These are phyloP conservation scores for Pythium pyrilobum DNA, from an alignment of 352 stramenopile species.

Conservation along the genomic window DNA sequence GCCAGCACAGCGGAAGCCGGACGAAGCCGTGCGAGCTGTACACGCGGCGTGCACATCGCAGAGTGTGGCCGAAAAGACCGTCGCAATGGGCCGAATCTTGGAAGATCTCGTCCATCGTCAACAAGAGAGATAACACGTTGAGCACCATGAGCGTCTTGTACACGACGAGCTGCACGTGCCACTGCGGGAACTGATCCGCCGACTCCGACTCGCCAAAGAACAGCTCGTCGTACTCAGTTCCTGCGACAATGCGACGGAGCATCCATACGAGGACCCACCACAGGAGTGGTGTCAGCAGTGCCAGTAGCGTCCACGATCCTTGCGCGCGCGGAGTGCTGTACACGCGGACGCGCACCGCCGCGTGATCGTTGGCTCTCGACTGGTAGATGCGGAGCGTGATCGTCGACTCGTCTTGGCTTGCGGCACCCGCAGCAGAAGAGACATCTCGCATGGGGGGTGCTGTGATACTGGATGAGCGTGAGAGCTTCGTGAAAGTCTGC, in stretches of 20 bases:
- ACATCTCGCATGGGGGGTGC: too few relatives aligned
- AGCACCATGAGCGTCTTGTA: slow-evolving; percentile 33
- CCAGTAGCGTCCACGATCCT: slow-evolving; percentile 55
- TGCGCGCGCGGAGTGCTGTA: slow-evolving; percentile 22
- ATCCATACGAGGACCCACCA: slow-evolving; percentile 24
- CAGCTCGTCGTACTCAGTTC: slow-evolving; percentile 8
- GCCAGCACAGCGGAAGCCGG: slow-evolving; percentile 7
- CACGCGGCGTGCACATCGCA: slow-evolving; percentile 23
- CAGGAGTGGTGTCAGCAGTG: slow-evolving; percentile 25
- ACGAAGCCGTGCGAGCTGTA: neutral
- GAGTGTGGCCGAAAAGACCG: slow-evolving; percentile 15
- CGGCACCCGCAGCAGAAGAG: neutral
- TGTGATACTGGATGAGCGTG: neutral
- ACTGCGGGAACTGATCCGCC: slow-evolving; percentile 18
- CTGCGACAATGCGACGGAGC: slow-evolving; percentile 4
- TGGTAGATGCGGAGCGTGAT: slow-evolving; percentile 23
- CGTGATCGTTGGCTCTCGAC: slow-evolving; percentile 2
- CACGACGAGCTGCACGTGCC: slow-evolving; percentile 28
- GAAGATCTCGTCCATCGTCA: slow-evolving; percentile 29
- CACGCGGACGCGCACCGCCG: slow-evolving; percentile 12
- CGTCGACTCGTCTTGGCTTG: neutral
- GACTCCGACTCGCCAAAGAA: slow-evolving; percentile 10
- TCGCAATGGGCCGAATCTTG: slow-evolving; percentile 25
- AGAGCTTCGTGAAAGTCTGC: slow-evolving; percentile 17
- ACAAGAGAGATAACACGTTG: slow-evolving; percentile 17